A percentile compares a stretch with the other conserved stretches of the same genome.
phyloP scores from a whole-genome alignment of 2,329 filamentous ascomycete genomes.

The Plenodomus lindquistii region DNA sequence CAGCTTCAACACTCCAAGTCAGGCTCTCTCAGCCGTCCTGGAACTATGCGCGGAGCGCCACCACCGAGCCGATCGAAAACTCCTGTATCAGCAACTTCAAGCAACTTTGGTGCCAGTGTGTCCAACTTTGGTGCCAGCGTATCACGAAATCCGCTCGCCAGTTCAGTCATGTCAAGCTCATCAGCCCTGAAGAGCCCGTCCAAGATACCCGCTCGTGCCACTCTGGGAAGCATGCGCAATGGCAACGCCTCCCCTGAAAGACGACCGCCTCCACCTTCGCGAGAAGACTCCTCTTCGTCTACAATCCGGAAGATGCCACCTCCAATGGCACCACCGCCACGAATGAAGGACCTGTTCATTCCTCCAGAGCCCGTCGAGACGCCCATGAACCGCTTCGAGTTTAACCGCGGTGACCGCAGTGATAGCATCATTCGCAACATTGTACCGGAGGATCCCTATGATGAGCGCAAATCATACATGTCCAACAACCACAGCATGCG shows the following conservation, averaged over 20 bases:
- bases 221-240: constrained; percentile 69
- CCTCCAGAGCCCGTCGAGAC: constrained; percentile 54
- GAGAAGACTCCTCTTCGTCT: constrained; percentile 32
- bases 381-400: constrained; percentile 48
- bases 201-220: constrained; percentile 70
- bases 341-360: constrained; percentile 81
- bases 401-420: constrained; percentile 53
- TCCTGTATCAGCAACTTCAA: constrained; percentile 29
- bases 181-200: constrained; percentile 59
- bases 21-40: constrained; percentile 35
- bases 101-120: constrained; percentile 40
- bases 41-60: constrained; percentile 46
- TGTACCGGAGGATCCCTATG: constrained; percentile 82
- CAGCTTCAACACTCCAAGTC: constrained; percentile 36
- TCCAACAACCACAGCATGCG: constrained; percentile 38
- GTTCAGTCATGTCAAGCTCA: constrained; percentile 38
- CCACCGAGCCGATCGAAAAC: constrained; percentile 51
- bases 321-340: constrained; percentile 70
- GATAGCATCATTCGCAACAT: constrained; percentile 63
- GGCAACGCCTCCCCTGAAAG: constrained; percentile 84
- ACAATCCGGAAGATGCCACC: constrained; percentile 48
- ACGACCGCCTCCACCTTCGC: constrained; percentile 33
- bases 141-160: constrained; percentile 42
- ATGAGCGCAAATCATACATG: constrained; percentile 53
- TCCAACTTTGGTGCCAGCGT: constrained; percentile 42